A percentile compares a stretch with the other conserved stretches of the same genome.
These are phyloP conservation scores for Dryas alaskensis DNA, from an alignment of 306 rosid species.

Conservation along the genomic window DNA sequence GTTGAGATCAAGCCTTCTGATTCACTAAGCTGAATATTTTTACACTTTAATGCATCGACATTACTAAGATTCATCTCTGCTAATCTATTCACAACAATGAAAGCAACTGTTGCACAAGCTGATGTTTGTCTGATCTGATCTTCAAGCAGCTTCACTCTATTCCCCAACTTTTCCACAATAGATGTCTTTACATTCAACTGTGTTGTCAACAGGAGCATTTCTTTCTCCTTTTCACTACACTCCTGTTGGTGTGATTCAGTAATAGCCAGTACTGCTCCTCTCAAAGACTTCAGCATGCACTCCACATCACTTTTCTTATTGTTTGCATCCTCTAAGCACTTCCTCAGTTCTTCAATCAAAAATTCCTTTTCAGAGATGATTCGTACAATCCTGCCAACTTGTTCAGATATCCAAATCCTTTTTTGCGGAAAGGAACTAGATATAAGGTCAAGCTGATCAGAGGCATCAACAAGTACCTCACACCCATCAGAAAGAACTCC, in stretches of 20 bases:
- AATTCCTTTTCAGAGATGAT: constrained; percentile 73
- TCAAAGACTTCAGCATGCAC: constrained; percentile 80
- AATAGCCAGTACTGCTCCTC: constrained; percentile 76
- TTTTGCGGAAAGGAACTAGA: constrained; percentile 71
- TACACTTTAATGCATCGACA: constrained; percentile 46
- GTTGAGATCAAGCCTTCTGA: constrained; percentile 41
- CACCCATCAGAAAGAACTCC: constrained; percentile 69
- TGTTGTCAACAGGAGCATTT: constrained; percentile 47
- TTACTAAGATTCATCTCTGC: constrained; percentile 57
- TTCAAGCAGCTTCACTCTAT: constrained; percentile 50
- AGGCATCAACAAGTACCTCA: constrained; percentile 64
- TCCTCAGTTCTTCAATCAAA: constrained; percentile 68
- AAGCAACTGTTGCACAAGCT: constrained; percentile 70
- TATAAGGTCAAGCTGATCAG: constrained; percentile 56
- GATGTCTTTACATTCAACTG: constrained; percentile 49
- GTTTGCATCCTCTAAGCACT: constrained; percentile 84
- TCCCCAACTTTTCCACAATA: constrained; percentile 41
- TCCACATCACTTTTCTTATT: constrained; percentile 78
- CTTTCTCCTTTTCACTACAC: constrained; percentile 54
- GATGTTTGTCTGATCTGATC: constrained; percentile 51
- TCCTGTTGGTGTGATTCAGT: constrained; percentile 89
- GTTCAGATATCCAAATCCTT: constrained; percentile 93
- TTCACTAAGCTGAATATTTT: constrained; percentile 47
- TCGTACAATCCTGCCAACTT: constrained; percentile 60
- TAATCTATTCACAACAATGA: constrained; percentile 64